These are phyloP conservation scores for Sporothrix curviconia DNA, from an alignment of 2,329 filamentous ascomycete species.

Conservation along the genomic window DNA sequence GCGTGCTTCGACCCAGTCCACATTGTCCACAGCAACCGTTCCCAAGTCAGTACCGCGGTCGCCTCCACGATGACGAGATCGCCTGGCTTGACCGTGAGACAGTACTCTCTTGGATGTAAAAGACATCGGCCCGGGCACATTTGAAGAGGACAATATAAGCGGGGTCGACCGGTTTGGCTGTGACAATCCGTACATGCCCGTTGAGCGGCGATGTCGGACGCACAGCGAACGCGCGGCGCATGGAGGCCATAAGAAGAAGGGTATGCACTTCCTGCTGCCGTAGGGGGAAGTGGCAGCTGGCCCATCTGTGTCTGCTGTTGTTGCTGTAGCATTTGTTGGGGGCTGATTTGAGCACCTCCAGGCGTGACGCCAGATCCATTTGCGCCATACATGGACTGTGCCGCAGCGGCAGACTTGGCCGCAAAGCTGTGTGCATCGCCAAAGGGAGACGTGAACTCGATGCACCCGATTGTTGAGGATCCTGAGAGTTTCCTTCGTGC, in stretches of 20 bases:
- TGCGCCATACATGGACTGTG: constrained; percentile 12
- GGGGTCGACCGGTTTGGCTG: constrained; percentile 61
- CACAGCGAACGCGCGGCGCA: constrained; percentile 38
- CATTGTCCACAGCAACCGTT: constrained; percentile 80
- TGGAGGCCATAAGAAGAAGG: constrained; percentile 41
- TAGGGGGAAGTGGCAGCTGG: neutral
- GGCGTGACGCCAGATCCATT: constrained; percentile 13
- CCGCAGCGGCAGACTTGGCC: constrained; percentile 25
- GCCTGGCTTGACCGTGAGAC: constrained; percentile 79
- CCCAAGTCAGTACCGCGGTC: constrained; percentile 94
- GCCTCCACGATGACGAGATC: constrained; percentile 94
- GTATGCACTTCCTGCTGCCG: constrained; percentile 32
- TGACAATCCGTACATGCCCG: constrained; percentile 55
- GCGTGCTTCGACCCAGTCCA: constrained; percentile 81
- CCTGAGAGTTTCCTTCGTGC: constrained; percentile 40
- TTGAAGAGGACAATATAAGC: constrained; percentile 95
- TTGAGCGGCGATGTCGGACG: constrained; percentile 55
- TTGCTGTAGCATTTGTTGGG: constrained; percentile 10
- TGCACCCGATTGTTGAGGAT: constrained; percentile 34
- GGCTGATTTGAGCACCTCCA: neutral
- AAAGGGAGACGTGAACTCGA: constrained; percentile 38
- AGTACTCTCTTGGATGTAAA: constrained; percentile 93
- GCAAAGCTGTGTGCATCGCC: constrained; percentile 30
- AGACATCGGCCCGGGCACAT: constrained; percentile 88
- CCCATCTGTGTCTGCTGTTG: constrained; percentile 1